A percentile compares a stretch with the other conserved stretches of the same genome.
Evolutionary conservation across 2,329 filamentous ascomycete genomes (phyloP).

Genomic region (Colletotrichum sp.): DNA sequence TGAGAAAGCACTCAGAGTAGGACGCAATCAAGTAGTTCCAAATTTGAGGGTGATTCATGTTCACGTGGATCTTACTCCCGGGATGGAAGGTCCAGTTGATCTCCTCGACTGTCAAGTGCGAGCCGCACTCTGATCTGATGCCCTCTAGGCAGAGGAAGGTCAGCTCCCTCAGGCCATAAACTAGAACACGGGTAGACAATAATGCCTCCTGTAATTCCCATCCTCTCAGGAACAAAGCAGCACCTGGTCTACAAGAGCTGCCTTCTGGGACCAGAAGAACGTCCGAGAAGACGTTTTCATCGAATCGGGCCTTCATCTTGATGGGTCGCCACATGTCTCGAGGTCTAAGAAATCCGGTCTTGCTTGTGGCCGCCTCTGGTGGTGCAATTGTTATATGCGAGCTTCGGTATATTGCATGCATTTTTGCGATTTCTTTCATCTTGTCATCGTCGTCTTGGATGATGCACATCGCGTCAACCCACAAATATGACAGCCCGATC

Average conservation of each 20-base stretch:
- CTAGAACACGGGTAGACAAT: neutral
- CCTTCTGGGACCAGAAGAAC: neutral
- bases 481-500: slow-evolving; percentile 12
- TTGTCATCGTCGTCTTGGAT: slow-evolving; percentile 9
- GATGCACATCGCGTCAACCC: slow-evolving; percentile 19
- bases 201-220: neutral
- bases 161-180: neutral
- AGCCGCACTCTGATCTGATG: neutral
- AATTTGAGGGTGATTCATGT: neutral
- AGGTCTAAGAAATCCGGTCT: neutral
- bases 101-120: neutral
- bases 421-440: neutral
- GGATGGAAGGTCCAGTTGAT: neutral
- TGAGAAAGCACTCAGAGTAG: neutral
- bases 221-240: neutral
- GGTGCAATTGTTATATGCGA: neutral
- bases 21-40: neutral
- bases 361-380: neutral
- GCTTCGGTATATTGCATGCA: neutral
- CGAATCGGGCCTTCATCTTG: too few relatives aligned
- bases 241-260: neutral
- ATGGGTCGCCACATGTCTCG: neutral
- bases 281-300: neutral
- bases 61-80: neutral
- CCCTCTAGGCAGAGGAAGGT: neutral